Evolutionary conservation across 2,329 filamentous ascomycete species (phyloP), one percentile per base, ranked within the genome.

Genomic region (Fusarium scirpi): DNA sequence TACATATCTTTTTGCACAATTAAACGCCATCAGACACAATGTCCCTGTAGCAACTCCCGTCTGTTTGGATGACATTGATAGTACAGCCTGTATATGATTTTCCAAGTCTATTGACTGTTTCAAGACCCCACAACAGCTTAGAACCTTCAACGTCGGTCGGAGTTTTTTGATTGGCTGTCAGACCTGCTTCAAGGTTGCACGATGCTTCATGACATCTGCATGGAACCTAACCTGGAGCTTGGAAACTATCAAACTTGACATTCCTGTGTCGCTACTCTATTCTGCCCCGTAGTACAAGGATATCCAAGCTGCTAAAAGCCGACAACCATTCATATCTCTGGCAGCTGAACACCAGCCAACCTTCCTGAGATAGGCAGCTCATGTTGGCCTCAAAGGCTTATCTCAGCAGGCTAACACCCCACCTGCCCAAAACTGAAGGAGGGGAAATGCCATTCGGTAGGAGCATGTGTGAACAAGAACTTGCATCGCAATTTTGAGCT

Each of bases 351-450:
- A 65, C 29, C 24, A 54, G 30, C 38, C 34, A 46, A 44, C 45
- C 32, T 41, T 52, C 22, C 49, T 52, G 32, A 41, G 49, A 41
- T 52, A 52, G 49, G 49, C 24, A 52, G 49, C 32, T 52, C 32
- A 41, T 53, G 44, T 45, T 60, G 46, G 20, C 44, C 27, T 48
- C 18, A 56, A 16, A 56, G 45, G 72, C 72, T 74, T 74, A 74
- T 72, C 72, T 74, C 70, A 73, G 70, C 68, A 72, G 49, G 56
- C 55, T 51, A 30, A 46, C 57, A 65, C 70, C 72, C 72, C 68
- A 73, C 72, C 60, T 74, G 67, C 65, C 70, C 56, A 70, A 67
- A 73, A 62, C 56, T 43, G 59, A 70, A 74, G 70, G 69, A 73
- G 71, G 72, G 72, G 72, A 69, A 74, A 73, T 43, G 43, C 27